These are phyloP conservation scores for Trichosporon inkin DNA, from an alignment of 1,284 basidiomycete genomes.

Conservation along the genomic window DNA sequence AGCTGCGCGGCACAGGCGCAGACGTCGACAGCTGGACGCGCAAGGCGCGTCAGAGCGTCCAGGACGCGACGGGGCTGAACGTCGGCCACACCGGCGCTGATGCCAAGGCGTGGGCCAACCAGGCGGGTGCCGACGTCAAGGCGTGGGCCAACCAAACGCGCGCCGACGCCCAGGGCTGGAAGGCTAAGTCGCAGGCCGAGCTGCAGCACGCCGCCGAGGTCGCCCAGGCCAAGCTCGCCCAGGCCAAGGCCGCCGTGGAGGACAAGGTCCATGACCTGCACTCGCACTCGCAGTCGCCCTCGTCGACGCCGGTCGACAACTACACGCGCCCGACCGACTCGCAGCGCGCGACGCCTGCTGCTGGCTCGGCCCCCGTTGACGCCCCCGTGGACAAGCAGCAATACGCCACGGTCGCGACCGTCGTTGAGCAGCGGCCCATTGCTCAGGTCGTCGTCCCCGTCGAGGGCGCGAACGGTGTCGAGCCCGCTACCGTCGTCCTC, in stretches of 20 bases:
- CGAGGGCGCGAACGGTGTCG: background rate
- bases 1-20: constrained; percentile 51
- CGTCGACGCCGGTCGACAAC: background rate
- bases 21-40: constrained; percentile 48
- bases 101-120: constrained; percentile 30
- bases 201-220: constrained; percentile 1
- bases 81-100: constrained; percentile 61
- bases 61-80: constrained; percentile 68
- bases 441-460: constrained; percentile 43
- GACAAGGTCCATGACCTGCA: constrained; percentile 24
- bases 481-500: background rate
- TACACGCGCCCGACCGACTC: background rate
- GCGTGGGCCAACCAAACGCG: constrained; percentile 23
- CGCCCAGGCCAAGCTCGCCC: constrained; percentile 18
- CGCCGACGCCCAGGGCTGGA: constrained; percentile 14
- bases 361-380: background rate
- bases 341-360: background rate
- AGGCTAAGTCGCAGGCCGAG: constrained; percentile 6
- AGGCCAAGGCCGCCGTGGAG: constrained; percentile 4
- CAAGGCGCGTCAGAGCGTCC: constrained; percentile 58
- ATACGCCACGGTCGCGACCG: constrained; percentile 39
- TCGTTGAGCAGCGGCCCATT: constrained; percentile 47
- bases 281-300: background rate
- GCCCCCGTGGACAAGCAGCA: constrained; percentile 13
- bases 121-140: constrained; percentile 8